phyloP scores from a whole-genome alignment of 2,329 filamentous ascomycete genomes.

The Phyllachora maydis region DNA sequence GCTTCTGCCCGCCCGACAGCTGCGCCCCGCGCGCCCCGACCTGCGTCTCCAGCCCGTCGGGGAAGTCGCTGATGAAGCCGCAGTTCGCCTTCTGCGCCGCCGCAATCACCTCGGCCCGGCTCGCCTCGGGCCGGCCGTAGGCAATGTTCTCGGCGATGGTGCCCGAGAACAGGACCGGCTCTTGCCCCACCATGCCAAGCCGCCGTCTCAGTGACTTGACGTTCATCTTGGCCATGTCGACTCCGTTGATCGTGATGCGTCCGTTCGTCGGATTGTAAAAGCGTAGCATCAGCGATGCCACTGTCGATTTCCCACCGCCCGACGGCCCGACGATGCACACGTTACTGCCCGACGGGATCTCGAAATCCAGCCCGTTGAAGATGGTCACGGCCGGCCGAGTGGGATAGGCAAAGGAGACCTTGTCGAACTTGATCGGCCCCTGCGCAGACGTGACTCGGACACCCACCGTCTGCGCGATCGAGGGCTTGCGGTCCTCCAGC shows the following conservation, averaged over 20 bases:
- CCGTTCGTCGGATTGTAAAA: conserved; percentile 77
- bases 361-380: conserved; percentile 75
- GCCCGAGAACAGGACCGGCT: conserved; percentile 80
- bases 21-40: conserved; percentile 86
- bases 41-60: conserved; percentile 83
- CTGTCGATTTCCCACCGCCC: conserved; percentile 89
- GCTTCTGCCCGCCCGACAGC: conserved; percentile 89
- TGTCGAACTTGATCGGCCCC: conserved; percentile 70
- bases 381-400: conserved; percentile 82
- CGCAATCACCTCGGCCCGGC: conserved; percentile 58
- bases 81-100: conserved; percentile 90
- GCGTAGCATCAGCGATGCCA: conserved; percentile 72
- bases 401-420: conserved; percentile 80
- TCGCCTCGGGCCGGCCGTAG: conserved; percentile 68
- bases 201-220: conserved; percentile 79
- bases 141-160: conserved; percentile 78
- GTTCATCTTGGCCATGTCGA: conserved; percentile 72
- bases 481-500: conserved; percentile 73
- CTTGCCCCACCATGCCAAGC: conserved; percentile 89
- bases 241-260: conserved; percentile 62
- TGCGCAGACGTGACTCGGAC: conserved; percentile 61
- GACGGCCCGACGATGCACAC: conserved; percentile 94
- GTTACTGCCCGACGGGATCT: conserved; percentile 81
- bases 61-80: conserved; percentile 89
- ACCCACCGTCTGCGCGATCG: conserved; percentile 74